Evolutionary conservation across 495 filamentous ascomycete genomes (phyloP), one percentile per base, ranked within the genome.

Genomic region (Massariosphaeria phaeospora): DNA sequence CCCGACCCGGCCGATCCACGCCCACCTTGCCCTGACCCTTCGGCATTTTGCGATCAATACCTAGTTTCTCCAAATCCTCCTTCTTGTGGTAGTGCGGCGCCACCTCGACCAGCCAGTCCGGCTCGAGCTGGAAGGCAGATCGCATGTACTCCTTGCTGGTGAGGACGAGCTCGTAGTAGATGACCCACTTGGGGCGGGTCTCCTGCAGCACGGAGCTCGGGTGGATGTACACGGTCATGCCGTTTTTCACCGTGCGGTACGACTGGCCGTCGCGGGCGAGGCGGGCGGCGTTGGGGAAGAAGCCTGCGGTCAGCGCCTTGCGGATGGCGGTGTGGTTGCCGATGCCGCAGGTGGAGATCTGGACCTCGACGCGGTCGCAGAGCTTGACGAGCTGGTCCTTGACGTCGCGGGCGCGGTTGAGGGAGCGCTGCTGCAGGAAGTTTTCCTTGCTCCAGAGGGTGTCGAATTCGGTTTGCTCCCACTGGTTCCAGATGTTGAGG

Each of bases 401-500:
- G 13, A 97, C 90, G 63, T 96, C 90, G 39, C 93, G 83, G 0
- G 89, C 93, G 11, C 93, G 82, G 0, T 82, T 89, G 1, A 98
- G 78, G 26, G 81, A 84, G 17, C 90, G 84, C 63, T 94, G 89
- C 65, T 96, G 90, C 20, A 98, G 70, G 70, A 95, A 98, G 70
- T 96, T 97, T 70, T 96, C 91, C 45, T 84, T 82, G 2, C 88
- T 78, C 91, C 91, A 98, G 41, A 94, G 83, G 51, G 82, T 82
- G 57, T 78, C 84, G 73, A 91, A 98, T 70, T 97, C 91, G 17
- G 80, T 81, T 62, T 98, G 94, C 18, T 94, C 86, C 89, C 90
- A 97, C 69, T 95, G 86, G 68, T 95, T 95, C 85, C 84, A 98
- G 66, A 98, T 85, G 63, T 96, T 96, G n/a, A 98, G 79, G 0